Evolutionary conservation across 2,329 filamentous ascomycete genomes (phyloP).

Genomic region (Zopfia rhizophila): DNA sequence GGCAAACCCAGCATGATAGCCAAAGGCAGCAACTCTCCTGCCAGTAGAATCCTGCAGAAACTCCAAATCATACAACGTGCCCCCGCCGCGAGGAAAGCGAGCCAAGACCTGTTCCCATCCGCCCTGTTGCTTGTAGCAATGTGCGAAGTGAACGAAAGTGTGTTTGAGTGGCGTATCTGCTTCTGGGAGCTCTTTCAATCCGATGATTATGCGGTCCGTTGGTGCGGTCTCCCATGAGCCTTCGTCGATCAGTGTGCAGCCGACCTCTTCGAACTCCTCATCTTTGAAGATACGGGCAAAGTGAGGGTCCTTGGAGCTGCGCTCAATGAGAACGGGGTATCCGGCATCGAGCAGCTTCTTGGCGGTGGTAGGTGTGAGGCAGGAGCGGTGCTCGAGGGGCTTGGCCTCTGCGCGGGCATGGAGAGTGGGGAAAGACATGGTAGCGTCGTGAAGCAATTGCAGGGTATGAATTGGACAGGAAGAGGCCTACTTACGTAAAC

Average conservation of each 20-base stretch:
- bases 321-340: slow-evolving; percentile 54
- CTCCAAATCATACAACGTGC: slow-evolving; percentile 85
- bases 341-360: slow-evolving; percentile 54
- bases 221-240: slow-evolving; percentile 52
- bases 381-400: slow-evolving; percentile 53
- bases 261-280: slow-evolving; percentile 51
- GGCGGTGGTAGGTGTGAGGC: slow-evolving; percentile 52
- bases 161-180: slow-evolving; percentile 51
- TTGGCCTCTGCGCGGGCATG: slow-evolving; percentile 56
- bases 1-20: slow-evolving; percentile 60
- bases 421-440: slow-evolving; percentile 50
- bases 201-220: slow-evolving; percentile 53
- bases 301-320: slow-evolving; percentile 49
- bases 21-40: slow-evolving; percentile 76
- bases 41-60: slow-evolving; percentile 81
- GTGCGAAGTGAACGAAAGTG: slow-evolving; percentile 54
- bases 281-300: slow-evolving; percentile 55
- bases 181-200: slow-evolving; percentile 55
- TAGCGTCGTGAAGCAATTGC: slow-evolving; percentile 7
- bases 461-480: slow-evolving; percentile 24
- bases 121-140: slow-evolving; percentile 56
- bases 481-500: no score
- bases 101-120: slow-evolving; percentile 81
- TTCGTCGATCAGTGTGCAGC: slow-evolving; percentile 50
- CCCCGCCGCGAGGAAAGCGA: slow-evolving; percentile 79